These are phyloP conservation scores for Saturnispora bothae DNA, from an alignment of 805 yeast species.

Conservation along the genomic window DNA sequence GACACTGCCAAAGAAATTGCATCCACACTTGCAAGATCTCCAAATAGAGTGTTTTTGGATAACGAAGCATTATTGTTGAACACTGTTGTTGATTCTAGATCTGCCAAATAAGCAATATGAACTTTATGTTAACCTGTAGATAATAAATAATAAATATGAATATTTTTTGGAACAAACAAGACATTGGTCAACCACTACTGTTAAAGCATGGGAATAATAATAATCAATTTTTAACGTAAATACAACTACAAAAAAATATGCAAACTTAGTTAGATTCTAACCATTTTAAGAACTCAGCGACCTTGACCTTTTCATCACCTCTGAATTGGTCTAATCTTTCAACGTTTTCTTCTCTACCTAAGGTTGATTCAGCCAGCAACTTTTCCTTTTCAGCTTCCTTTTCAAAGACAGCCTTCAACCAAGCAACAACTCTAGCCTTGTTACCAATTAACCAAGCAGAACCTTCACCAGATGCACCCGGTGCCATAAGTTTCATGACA, in stretches of 20 bases:
- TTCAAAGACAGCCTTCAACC: slow-evolving; percentile 60
- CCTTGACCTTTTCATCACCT: slow-evolving; percentile 52
- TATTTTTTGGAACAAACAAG: too few relatives aligned
- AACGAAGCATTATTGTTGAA: slow-evolving; percentile 86
- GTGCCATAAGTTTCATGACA: slow-evolving; percentile 52
- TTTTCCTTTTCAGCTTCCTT: slow-evolving; percentile 68
- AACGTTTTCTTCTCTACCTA: slow-evolving; percentile 77
- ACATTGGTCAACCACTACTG: too few relatives aligned
- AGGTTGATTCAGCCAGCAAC: slow-evolving; percentile 60
- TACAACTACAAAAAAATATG: slow-evolving; percentile 1
- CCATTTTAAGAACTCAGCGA: slow-evolving; percentile 61
- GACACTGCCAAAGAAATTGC: slow-evolving; percentile 98
- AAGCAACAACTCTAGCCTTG: slow-evolving; percentile 53
- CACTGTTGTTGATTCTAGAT: slow-evolving; percentile 73
- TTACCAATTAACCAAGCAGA: slow-evolving; percentile 43
- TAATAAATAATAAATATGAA: too few relatives aligned
- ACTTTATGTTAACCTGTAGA: not conserved
- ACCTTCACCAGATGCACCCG: slow-evolving; percentile 32
- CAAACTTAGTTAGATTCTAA: slow-evolving; percentile 40
- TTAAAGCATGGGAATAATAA: too few relatives aligned
- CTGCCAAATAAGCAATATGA: slow-evolving; percentile 18
- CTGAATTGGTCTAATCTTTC: slow-evolving; percentile 74
- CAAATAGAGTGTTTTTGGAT: slow-evolving; percentile 85
- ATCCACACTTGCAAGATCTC: slow-evolving; percentile 68
- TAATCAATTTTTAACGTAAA: not conserved